Evolutionary conservation across 441 rosid genomes (phyloP).

Genomic region (Croton setiger): DNA sequence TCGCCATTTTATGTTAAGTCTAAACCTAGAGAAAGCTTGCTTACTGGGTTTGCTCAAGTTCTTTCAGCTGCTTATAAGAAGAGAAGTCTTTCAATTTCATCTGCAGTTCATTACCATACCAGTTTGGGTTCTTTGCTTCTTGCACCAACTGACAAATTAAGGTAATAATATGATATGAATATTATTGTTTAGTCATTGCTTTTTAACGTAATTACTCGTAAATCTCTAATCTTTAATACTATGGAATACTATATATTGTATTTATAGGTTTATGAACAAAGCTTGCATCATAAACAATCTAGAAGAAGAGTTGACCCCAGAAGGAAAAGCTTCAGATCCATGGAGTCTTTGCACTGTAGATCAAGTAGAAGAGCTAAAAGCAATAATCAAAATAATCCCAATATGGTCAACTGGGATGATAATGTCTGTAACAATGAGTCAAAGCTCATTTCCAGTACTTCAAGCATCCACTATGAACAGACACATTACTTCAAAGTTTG

Average conservation of each 20-base stretch:
- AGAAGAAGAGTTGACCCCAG: slow-evolving; percentile 29
- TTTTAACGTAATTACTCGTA: too few species aligned
- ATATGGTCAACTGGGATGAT: slow-evolving; percentile 67
- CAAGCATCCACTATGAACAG: slow-evolving; percentile 59
- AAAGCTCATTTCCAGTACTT: slow-evolving; percentile 42
- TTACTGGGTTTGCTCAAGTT: slow-evolving; percentile 54
- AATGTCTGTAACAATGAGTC: slow-evolving; percentile 25
- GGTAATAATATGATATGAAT: too few species aligned
- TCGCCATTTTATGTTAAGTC: slow-evolving; percentile 45
- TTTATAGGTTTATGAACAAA: slow-evolving; percentile 48
- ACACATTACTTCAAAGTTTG: slow-evolving; percentile 43
- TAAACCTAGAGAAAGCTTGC: slow-evolving; percentile 34
- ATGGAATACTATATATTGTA: too few species aligned
- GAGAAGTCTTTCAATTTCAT: slow-evolving; percentile 11
- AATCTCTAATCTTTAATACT: too few species aligned
- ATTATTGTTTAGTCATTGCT: too few species aligned
- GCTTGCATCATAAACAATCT: slow-evolving; percentile 37
- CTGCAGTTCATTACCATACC: too few species aligned
- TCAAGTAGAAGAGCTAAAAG: slow-evolving; percentile 65
- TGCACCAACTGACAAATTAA: too few species aligned
- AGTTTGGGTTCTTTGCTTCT: too few species aligned
- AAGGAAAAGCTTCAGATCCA: slow-evolving; percentile 35
- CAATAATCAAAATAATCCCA: slow-evolving; percentile 46
- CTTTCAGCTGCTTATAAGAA: slow-evolving; percentile 18
- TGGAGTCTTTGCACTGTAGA: slow-evolving; percentile 58